Base-by-base conservation (phyloP, 805 yeast species). In the Teunomyces kruisii region DNA sequence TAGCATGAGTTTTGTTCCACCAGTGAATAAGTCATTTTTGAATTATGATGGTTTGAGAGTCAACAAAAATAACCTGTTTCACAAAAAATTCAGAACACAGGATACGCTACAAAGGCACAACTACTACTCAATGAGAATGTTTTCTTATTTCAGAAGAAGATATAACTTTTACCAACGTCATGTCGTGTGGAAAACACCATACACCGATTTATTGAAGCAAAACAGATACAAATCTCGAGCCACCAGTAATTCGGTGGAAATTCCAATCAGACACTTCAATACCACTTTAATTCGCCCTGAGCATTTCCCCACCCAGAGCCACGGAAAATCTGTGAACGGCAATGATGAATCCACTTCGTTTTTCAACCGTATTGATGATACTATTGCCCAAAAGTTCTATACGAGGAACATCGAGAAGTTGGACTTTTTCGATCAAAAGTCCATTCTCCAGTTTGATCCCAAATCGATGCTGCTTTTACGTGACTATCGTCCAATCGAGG, bases 361-460 rank as follows among this genome's bases (percentile, higher is more conserved):
- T 8, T 59, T 54, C 37, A 50, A 50, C 4, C 46, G 66, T 27
- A 45, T 43, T 10, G 65, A 59, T 40, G 65, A 60, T 32, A 47
- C 54, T 9, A 49, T 58, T 45, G 43, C 45, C 6, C 47, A 52
- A 30, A 52, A 53, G 28, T 39, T 60, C 28, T 62, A 61, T 45
- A 46, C 62, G 3, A 44, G 65, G 37, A 62, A 62, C 40, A 59
- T 62, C 5, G 67, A 62, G 40, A 58, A 53, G 19, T 47, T 62
- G 9, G 46, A 59, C 27, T 57, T 62, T 38, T 62, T 61, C 42
- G 47, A 57, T 32, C 47, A 45, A 9, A 30, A 46, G 6, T 46
- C 48, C 27, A 40, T 52, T 9, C 47, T 62, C 35, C 67, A 61
- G 45, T 61, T 50, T 43, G 67, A 62, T 46, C 54, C 44, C 38